Base-by-base conservation (phyloP, 2,329 filamentous ascomycete genomes). In the Penicillium sp. region DNA sequence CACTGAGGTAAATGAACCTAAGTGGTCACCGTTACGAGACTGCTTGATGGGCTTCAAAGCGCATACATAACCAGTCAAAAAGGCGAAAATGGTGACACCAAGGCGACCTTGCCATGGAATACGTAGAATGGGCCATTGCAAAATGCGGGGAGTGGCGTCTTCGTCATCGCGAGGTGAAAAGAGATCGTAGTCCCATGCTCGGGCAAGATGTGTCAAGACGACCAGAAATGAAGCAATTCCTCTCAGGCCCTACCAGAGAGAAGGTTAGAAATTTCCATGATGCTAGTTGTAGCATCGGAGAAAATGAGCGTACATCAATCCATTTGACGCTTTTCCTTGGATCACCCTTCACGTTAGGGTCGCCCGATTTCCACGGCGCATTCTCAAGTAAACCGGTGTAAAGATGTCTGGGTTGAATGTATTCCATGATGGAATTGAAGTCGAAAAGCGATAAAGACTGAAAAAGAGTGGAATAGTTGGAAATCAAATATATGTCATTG, bases 51-150 rank as follows among this genome's bases (percentile, higher is more conserved):
- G 84, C 69, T 85, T 85, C 62, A 85, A 77, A 35, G 83, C 83
- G 70, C 83, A 85, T 19, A 86, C 84, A 65, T 85, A 85, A 58
- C 84, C 84, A 0, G 84, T 85, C 59, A 86, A 73, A 65, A 86
- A 84, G 58, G 82, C 82, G 67, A 86, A 86, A 71, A 85, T 84
- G 61, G 83, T 83, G 35, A 86, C 84, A 56, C 83, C 83, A 33
- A 85, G 80, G 22, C 83, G 80, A 45, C 84, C 84, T 70, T 85
- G 83, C 76, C 79, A 83, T 37, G 82, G 82, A n/a, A 85, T 76
- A 17, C 84, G 83, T 19, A 85, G 69, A 62, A 85, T 78, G 4
- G 83, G 83, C 56, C 80, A 75, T 69, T 86, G 83, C 28, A 84
- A 75, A 28, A 85, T 61, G 58, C 81, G 78, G 10, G 83, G 80